Percentiles rank a stretch among this genome's conserved stretches.
Evolutionary conservation across 78 protist species (phyloP).

Genomic region (Protostelium mycophagum): DNA sequence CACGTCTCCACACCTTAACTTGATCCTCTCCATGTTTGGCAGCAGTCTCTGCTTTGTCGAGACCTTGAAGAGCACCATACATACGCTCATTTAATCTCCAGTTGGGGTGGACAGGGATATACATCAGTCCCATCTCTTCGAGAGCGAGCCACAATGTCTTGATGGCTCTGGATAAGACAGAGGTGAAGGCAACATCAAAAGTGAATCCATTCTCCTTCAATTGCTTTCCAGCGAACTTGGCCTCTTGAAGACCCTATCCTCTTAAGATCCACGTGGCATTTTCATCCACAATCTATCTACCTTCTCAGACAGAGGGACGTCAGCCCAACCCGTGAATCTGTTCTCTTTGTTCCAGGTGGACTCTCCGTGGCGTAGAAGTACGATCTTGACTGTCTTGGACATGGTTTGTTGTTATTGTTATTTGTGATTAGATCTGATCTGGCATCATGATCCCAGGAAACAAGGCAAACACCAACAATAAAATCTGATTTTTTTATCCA

Average conservation of each 20-base stretch:
- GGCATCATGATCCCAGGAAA: too few relatives aligned
- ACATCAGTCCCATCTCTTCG: conserved; percentile 45
- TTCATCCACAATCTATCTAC: too few relatives aligned
- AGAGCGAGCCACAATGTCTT: conserved; percentile 61
- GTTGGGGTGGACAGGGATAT: conserved; percentile 54
- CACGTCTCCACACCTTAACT: conserved; percentile 83
- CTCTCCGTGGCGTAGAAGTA: conserved; percentile 86
- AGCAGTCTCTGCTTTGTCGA: conserved; percentile 84
- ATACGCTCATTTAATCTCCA: conserved; percentile 93
- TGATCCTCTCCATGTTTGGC: conserved; percentile 84
- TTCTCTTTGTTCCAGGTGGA: conserved; percentile 82
- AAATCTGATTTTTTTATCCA: too few relatives aligned
- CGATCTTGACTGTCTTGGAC: conserved; percentile 52
- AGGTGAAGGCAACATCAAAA: conserved; percentile 80
- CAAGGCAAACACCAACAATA: too few relatives aligned
- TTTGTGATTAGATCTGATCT: too few relatives aligned
- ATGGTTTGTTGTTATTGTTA: too few relatives aligned
- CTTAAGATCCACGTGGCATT: too few relatives aligned
- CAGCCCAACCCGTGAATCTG: conserved; percentile 91
- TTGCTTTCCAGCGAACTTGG: conserved; percentile 71
- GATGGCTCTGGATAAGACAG: conserved; percentile 82
- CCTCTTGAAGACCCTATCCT: conserved; percentile 79
- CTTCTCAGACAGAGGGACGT: conserved; percentile 76
- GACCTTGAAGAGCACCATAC: conserved; percentile 92
- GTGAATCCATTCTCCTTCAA: conserved; percentile 26